These are phyloP conservation scores for Fibroporia radiculosa DNA, from an alignment of 768 basidiomycete species.

Conservation along the genomic window DNA sequence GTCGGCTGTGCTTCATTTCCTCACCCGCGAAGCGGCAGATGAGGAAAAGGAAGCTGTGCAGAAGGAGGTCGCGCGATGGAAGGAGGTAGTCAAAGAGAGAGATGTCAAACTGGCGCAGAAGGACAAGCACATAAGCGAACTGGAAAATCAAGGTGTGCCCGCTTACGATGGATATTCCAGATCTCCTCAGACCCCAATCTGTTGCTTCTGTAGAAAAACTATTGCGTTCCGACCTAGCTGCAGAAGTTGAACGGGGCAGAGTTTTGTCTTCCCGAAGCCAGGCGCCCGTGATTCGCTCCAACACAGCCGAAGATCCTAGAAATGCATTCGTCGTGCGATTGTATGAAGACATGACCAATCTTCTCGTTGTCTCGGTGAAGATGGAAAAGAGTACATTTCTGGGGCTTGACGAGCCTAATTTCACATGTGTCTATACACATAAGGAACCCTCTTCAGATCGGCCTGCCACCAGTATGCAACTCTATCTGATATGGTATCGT, in stretches of 20 bases:
- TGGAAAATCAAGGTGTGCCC: slow-evolving; percentile 36
- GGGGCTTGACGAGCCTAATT: slow-evolving; percentile 50
- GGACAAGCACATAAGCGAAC: slow-evolving; percentile 37
- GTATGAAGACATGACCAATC: slow-evolving; percentile 83
- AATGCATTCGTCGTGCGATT: slow-evolving; percentile 55
- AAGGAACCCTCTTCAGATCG: slow-evolving; percentile 2
- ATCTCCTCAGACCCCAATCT: background rate
- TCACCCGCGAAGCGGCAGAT: slow-evolving; percentile 69
- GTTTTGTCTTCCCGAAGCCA: slow-evolving; percentile 34
- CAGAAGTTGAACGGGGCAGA: slow-evolving; percentile 48
- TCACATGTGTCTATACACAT: slow-evolving; percentile 61
- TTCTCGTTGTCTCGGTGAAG: slow-evolving; percentile 62
- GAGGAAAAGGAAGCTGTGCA: slow-evolving; percentile 52
- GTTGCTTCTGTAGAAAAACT: slow-evolving; percentile 35
- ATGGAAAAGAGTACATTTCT: slow-evolving; percentile 32
- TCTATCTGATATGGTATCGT: background rate
- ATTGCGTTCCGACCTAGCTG: slow-evolving; percentile 46
- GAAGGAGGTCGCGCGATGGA: slow-evolving; percentile 38
- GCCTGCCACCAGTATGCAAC: slow-evolving; percentile 3
- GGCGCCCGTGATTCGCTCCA: slow-evolving; percentile 30
- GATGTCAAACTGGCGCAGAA: slow-evolving; percentile 34
- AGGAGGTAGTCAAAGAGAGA: slow-evolving; percentile 34
- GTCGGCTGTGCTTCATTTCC: slow-evolving; percentile 48
- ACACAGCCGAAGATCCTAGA: slow-evolving; percentile 45
- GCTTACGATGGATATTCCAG: slow-evolving; percentile 3